phyloP scores from a whole-genome alignment of 257 asterid species.

The Solanum acaule region DNA sequence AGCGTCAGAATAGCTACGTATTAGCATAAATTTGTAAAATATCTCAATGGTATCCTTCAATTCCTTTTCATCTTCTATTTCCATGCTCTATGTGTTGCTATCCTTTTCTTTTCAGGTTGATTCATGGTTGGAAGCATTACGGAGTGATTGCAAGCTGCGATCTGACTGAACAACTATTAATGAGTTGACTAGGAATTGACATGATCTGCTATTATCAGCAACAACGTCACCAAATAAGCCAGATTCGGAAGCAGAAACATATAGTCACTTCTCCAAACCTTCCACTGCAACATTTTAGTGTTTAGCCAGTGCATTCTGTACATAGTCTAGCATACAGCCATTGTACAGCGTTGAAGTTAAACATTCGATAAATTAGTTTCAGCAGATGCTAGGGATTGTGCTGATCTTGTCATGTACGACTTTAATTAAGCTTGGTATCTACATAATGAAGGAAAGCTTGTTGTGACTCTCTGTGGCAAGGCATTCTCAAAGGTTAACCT shows the following conservation, averaged over 20 bases:
- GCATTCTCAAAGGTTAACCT: neutral
- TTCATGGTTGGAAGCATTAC: constrained; percentile 67
- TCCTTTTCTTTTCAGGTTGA: constrained; percentile 39
- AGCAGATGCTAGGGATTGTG: neutral
- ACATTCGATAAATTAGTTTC: neutral
- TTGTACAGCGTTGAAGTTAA: neutral
- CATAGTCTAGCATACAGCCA: neutral
- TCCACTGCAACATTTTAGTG: neutral
- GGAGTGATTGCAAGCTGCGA: constrained; percentile 35
- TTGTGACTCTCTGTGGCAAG: neutral
- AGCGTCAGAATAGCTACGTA: neutral
- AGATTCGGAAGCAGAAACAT: neutral
- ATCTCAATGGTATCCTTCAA: neutral
- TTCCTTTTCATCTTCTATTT: neutral
- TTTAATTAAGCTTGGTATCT: neutral
- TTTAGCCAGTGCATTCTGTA: neutral
- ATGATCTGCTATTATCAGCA: neutral
- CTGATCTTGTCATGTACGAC: neutral
- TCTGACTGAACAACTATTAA: constrained; percentile 8
- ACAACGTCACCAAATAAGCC: neutral
- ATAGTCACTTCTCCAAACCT: neutral
- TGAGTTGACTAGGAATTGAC: neutral
- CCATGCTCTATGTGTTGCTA: neutral
- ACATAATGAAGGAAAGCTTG: neutral
- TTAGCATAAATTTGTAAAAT: neutral